Evolutionary conservation across 495 filamentous ascomycete species (phyloP), one percentile per base, ranked within the genome.

Genomic region (Hypoxylon fuscum): DNA sequence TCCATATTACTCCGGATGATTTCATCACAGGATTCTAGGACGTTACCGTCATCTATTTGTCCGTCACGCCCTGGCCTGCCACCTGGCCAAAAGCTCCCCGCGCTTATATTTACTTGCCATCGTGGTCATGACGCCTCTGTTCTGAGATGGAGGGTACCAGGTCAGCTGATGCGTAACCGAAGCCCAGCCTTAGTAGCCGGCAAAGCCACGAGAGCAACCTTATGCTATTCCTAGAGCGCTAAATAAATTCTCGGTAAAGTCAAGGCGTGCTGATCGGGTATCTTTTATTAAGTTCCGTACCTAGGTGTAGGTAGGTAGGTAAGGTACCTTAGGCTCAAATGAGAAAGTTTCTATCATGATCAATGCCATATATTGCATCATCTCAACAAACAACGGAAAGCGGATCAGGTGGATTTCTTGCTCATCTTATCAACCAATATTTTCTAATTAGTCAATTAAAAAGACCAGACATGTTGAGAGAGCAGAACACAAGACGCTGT

Each of bases 1-100:
- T 42, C 27, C 40, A 38, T 20, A 59, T 40, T 50, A 49, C 27
- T 38, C 38, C 62, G 25, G 20, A 60, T 65, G 62, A 65, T 60
- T 59, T 59, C 62, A 46, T 60, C 62, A 65, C 62, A 50, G 55
- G 62, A 65, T 34, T 54, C 48, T 5, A 51, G 22, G 51, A 59
- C 62, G 60, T 59, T 50, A 63, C 52, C 27, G 31, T 64, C 58
- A 58, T 64, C 42, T 57, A 64, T 42, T 38, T 44, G 20, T 2
- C 40, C 23, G 47, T 63, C 59, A 63, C 52, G 41, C 59, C 47
- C 29, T n/a, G 37, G 49, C 37, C 43, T 44, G 43, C 54, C 54
- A 64, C 49, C 54, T 59, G 55, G 35, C 38, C 25, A 56, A n/a
- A 55, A 49, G 7, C 21, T 51, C 45, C 52, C 59, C 51, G 22